Base-by-base conservation (phyloP, 768 basidiomycete species). In the Fibroporia radiculosa region DNA sequence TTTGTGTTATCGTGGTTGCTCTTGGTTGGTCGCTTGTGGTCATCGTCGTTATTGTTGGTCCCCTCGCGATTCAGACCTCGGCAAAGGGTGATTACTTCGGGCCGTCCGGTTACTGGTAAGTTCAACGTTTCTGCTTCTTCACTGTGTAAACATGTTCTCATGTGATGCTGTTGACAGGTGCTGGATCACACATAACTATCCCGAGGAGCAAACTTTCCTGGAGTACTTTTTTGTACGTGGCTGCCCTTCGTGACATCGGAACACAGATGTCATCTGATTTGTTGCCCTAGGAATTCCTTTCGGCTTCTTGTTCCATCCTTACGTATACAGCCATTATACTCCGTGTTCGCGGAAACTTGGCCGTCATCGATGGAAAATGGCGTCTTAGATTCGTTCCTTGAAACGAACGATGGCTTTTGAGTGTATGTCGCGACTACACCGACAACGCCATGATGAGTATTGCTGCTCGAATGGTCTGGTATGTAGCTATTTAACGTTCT, bases 191-290 rank as follows among this genome's bases (percentile, higher is more conserved):
- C 44, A 55, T 3, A 49, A 55, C 12, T 75, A 75, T 50, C 64
- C 68, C 2, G 23, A 41, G 13, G 65, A 64, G 36, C 69, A 68
- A 34, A 57, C 62, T 10, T 60, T 61, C 39, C 52, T 72, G 16
- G 72, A 73, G 53, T 75, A 73, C 51, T 63, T 72, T 52, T 63
- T 72, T 22, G 72, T 73, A 38, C 42, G 66, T 59, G 3, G 4
- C 8, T n/a, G 6, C 6, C n/a, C 6, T 19, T 7, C 6, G 18
- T 16, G 4, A 11, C 2, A 27, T n/a, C n/a, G 18, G 13, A 24
- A 40, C 38, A 18, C 33, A 6, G 6, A n/a, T 22, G 12, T 20
- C 6, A 11, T 13, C 4, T 6, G 12, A 3, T 16, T 42, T 10
- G 14, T 3, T 11, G 13, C 18, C 26, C 23, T 41, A 67, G 65